A percentile compares a stretch with the other conserved stretches of the same genome.
Conservation (phyloP, 2,329 filamentous ascomycete genomes). For the Daldinia sp. region DNA sequence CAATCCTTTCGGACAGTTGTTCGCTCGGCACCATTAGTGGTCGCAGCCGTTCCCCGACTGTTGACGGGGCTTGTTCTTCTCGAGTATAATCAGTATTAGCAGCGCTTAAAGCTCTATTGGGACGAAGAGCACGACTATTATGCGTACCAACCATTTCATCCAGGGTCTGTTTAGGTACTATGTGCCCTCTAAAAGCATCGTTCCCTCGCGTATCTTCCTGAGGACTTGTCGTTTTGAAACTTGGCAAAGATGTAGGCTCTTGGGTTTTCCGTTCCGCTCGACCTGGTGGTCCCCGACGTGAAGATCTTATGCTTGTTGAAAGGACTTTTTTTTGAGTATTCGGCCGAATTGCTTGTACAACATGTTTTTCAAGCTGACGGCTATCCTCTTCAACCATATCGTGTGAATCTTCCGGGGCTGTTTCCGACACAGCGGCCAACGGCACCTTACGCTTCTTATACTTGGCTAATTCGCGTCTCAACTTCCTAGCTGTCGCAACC, state of each 20-base stretch:
- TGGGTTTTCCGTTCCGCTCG: background rate
- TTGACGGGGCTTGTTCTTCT: conserved; percentile 9
- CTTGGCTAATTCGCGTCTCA: conserved; percentile 35
- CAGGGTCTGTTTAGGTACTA: background rate
- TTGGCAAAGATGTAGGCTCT: background rate
- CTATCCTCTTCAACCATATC: conserved; percentile 26
- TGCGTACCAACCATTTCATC: conserved; percentile 6
- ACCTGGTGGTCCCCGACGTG: conserved; percentile 9
- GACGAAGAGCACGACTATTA: background rate
- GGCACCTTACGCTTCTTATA: conserved; percentile 29
- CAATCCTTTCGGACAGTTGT: background rate
- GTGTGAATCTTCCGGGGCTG: conserved; percentile 4
- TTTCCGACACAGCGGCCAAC: conserved; percentile 3
- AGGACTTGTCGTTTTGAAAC: background rate
- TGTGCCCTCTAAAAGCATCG: background rate
- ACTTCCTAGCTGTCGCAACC: conserved; percentile 21
- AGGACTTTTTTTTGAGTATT: conserved; percentile 2
- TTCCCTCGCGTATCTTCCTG: background rate
- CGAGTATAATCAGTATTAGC: background rate
- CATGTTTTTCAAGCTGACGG: conserved; percentile 34
- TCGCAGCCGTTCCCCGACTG: no score
- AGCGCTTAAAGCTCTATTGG: conserved; percentile 1
- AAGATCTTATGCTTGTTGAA: conserved; percentile 11
- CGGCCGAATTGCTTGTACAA: conserved; percentile 23
- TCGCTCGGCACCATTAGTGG: background rate